Evolutionary conservation across 306 rosid species (phyloP), one percentile per base, ranked within the genome.

Genomic region (Senna tora): DNA sequence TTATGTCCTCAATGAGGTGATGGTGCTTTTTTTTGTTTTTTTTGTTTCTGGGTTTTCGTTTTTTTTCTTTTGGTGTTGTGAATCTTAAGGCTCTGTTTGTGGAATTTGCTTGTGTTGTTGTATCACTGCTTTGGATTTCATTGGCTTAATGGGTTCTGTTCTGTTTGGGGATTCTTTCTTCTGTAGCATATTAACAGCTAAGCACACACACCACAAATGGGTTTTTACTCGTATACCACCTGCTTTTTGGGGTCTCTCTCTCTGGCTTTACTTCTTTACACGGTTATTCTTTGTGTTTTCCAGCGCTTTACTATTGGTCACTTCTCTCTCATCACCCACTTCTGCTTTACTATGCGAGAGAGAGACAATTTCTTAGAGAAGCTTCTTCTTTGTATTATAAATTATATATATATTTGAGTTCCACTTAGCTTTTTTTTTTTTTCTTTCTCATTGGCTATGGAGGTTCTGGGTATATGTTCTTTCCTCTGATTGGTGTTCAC

Each of bases 401-500:
- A 19, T 7, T 30, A 36, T 36, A 46, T 38, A 28, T 56, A 32
- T 43, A 43, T 76, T 43, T 45, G 45, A 55, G 65, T 57, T 52
- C 15, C 6, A 52, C 61, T 33, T 77, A 62, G 72, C 71, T 54
- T 85, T 25, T 78, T 55, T 61, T 43, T 69, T 54, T 85, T 25
- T 78, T 55, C 57, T 43, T 69, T 81, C 54, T 75, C 65, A 85
- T 84, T 85, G 80, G 84, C 34, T 72, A 62, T 41, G 82, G 69
- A 61, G 84, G 67, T 83, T 75, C 70, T 75, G 80, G 63, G 41
- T 52, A 50, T 38, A 36, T 77, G 75, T 76, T 56, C 82, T 71
- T 47, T 80, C 42, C 34, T 73, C 72, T 80, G 85, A 81, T 81
- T 84, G 83, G 82, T 43, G 65, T 41, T 39, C n/a, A n/a, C n/a